phyloP scores from a whole-genome alignment of 2,329 filamentous ascomycete genomes.

The Aspergillaceae sp. region DNA sequence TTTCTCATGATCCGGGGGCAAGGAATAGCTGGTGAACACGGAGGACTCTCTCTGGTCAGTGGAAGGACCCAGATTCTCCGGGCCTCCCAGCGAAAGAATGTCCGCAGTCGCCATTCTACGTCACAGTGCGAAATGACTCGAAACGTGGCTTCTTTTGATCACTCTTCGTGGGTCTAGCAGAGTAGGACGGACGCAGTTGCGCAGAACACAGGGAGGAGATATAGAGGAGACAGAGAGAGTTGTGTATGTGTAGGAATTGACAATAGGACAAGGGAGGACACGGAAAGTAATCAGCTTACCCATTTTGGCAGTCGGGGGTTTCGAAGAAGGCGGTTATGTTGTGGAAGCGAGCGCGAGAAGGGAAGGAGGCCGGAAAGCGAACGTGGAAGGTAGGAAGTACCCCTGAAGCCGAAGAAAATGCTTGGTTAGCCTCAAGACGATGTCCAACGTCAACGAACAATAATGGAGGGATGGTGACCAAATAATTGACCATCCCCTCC shows the following conservation, averaged over 20 bases:
- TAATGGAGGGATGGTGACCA: not conserved
- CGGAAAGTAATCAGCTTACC: slow-evolving; percentile 26
- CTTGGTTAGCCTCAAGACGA: slow-evolving; percentile 12
- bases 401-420: slow-evolving; percentile 17
- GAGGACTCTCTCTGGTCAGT: slow-evolving; percentile 9
- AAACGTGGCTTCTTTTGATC: not conserved
- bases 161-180: no score
- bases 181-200: no score
- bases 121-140: not conserved
- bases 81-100: not conserved
- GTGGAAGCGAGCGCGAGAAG: slow-evolving; percentile 16
- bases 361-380: slow-evolving; percentile 12
- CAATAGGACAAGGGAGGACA: not conserved
- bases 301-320: slow-evolving; percentile 23
- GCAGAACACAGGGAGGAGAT: no score
- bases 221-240: not conserved
- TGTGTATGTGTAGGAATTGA: no score
- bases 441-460: not conserved
- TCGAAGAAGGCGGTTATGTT: slow-evolving; percentile 1
- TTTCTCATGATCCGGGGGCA: slow-evolving; percentile 6
- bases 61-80: not conserved
- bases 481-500: not conserved
- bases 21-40: slow-evolving; percentile 3
- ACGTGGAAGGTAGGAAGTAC: slow-evolving; percentile 17
- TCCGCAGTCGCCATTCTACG: not conserved